Evolutionary conservation across 2,329 filamentous ascomycete genomes (phyloP), one percentile per base, ranked within the genome.

Genomic region (Fusarium veterinarium): DNA sequence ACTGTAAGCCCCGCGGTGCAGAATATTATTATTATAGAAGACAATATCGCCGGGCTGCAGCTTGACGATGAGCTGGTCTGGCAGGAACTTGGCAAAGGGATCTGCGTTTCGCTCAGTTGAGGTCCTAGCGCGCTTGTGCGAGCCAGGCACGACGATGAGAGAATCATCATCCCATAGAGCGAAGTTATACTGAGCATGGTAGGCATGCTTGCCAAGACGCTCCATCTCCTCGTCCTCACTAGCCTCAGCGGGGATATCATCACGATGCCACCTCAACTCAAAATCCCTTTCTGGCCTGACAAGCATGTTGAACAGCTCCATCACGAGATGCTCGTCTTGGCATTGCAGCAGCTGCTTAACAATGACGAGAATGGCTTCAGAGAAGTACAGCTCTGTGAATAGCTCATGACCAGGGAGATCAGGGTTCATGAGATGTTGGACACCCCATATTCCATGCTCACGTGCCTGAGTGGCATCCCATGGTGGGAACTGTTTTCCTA

Each of bases 1-100:
- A 72, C 87, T 83, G 80, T 94, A 95, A 33, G 89, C 89, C 3
- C 92, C 92, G 8, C 92, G 84, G 77, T 94, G 92, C 71, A 97
- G 80, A 72, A 97, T 97, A 80, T 97, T 97, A 79, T 95, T 97
- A 81, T 97, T 91, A 79, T 97, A 97, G 77, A 97, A 97, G 45
- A 93, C 93, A 20, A 92, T 90, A 81, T 97, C 94, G 1, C 94
- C 94, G 0, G 93, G 87, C 70, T 88, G 83, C 69, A 97, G 84
- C 78, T 84, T 78, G 20, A 97, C 93, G 7, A 88, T 82, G 19
- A 91, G 78, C 84, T 95, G 91, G 1, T 84, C 89, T 0, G 91
- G 90, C 73, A 96, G 75, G 4, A 83, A 77, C 5, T 83, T 78
- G 74, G 91, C 91, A 76, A 90, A 92, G 0, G 92, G 91, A 25